A percentile compares a stretch with the other conserved stretches of the same genome.
These are phyloP conservation scores for Paramecium pentaurelia DNA, from an alignment of 73 alveolate genomes.

Conservation along the genomic window DNA sequence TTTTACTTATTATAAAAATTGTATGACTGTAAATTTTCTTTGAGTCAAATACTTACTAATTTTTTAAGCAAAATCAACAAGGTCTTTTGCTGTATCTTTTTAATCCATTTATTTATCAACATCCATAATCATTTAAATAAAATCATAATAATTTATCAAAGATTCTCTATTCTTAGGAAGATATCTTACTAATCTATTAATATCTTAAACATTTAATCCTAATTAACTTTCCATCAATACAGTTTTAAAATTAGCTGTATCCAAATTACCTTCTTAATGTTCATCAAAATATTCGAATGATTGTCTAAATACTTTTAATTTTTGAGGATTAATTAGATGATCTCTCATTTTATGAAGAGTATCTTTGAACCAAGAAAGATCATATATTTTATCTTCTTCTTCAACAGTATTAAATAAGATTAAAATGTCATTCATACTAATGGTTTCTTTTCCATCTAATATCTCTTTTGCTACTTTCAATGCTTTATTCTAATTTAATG, in stretches of 20 bases:
- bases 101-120: slow-evolving; percentile 42
- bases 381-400: slow-evolving; percentile 50
- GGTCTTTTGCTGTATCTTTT: slow-evolving; percentile 55
- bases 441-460: slow-evolving; percentile 42
- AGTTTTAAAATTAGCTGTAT: slow-evolving; percentile 61
- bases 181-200: slow-evolving; percentile 59
- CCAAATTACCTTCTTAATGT: slow-evolving; percentile 58
- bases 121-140: slow-evolving; percentile 44
- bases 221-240: slow-evolving; percentile 51
- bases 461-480: slow-evolving; percentile 39
- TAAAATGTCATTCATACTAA: slow-evolving; percentile 45
- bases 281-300: slow-evolving; percentile 60
- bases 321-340: slow-evolving; percentile 8
- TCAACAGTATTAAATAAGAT: slow-evolving; percentile 48
- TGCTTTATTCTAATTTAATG: slow-evolving; percentile 44
- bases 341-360: slow-evolving; percentile 48
- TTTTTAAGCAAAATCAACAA: slow-evolving; percentile 58
- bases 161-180: slow-evolving; percentile 46
- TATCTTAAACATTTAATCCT: slow-evolving; percentile 53
- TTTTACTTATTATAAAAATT: slow-evolving; percentile 44
- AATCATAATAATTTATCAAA: slow-evolving; percentile 48
- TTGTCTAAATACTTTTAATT: neutral
- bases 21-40: slow-evolving; percentile 5
- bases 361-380: slow-evolving; percentile 57
- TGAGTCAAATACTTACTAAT: slow-evolving; percentile 13